Percentiles rank a stretch among this genome's conserved stretches.
phyloP scores from a whole-genome alignment of 495 filamentous ascomycete species.

The Penicillium fimorum region DNA sequence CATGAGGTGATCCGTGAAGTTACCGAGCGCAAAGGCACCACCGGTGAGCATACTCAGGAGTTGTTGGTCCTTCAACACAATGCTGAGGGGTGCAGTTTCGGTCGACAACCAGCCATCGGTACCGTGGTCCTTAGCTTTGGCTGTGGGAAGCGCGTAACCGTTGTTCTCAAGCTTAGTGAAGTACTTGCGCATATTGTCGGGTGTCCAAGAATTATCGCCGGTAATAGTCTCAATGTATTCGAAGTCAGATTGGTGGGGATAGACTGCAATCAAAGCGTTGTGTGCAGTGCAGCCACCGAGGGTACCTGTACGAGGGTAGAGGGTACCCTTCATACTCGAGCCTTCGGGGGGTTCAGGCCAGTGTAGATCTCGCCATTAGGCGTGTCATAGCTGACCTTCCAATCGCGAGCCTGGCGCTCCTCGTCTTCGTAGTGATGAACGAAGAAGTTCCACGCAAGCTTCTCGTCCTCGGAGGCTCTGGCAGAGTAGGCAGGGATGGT shows the following conservation, averaged over 20 bases:
- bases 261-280: slow-evolving; percentile 46
- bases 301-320: slow-evolving; percentile 48
- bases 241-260: slow-evolving; percentile 46
- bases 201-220: slow-evolving; percentile 43
- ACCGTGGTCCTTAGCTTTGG: slow-evolving; percentile 49
- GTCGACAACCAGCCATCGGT: slow-evolving; percentile 56
- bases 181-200: slow-evolving; percentile 46
- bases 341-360: slow-evolving; percentile 41
- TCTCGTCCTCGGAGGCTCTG: slow-evolving; percentile 39
- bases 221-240: slow-evolving; percentile 44
- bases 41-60: slow-evolving; percentile 49
- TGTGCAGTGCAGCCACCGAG: slow-evolving; percentile 49
- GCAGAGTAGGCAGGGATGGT: slow-evolving; percentile 41
- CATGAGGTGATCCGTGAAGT: slow-evolving; percentile 36
- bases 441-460: slow-evolving; percentile 49
- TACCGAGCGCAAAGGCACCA: slow-evolving; percentile 52
- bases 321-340: slow-evolving; percentile 39
- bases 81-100: slow-evolving; percentile 43
- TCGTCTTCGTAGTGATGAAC: slow-evolving; percentile 46
- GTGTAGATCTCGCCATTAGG: slow-evolving; percentile 38
- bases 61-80: slow-evolving; percentile 52
- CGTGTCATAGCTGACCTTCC: slow-evolving; percentile 44
- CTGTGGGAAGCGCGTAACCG: slow-evolving; percentile 44
- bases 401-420: slow-evolving; percentile 37
- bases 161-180: slow-evolving; percentile 51